Evolutionary conservation across 441 rosid genomes (phyloP).

Genomic region (Mallotus repandus): DNA sequence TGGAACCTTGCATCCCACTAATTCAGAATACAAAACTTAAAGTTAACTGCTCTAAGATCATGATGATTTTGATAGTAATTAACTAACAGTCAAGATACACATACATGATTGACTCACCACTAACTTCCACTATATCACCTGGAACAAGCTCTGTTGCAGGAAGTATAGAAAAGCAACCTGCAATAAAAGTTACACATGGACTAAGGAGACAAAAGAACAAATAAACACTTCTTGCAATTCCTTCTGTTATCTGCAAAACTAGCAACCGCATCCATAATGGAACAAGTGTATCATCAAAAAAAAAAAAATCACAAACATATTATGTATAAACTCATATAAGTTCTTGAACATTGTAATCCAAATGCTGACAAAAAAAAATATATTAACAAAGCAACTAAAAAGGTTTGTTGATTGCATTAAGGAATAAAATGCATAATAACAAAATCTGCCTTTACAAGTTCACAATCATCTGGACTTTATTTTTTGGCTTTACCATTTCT

Average conservation of each 20-base stretch:
- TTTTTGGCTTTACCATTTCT: conserved; percentile 69
- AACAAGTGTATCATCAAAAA: neutral
- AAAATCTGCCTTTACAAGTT: neutral
- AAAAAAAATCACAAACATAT: neutral
- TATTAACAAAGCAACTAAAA: neutral
- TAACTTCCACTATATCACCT: conserved; percentile 95
- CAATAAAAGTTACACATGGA: conserved; percentile 23
- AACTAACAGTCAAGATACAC: conserved; percentile 15
- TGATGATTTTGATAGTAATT: neutral
- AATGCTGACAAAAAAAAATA: neutral
- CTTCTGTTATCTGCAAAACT: neutral
- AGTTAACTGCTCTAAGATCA: conserved; percentile 26
- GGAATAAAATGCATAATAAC: conserved; percentile 1
- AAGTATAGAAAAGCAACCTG: conserved; percentile 97
- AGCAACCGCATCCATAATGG: neutral
- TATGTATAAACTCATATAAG: neutral
- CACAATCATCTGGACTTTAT: neutral
- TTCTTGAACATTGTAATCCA: neutral
- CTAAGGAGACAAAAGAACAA: conserved; percentile 5
- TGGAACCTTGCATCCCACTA: conserved; percentile 98
- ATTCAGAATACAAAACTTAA: conserved; percentile 29
- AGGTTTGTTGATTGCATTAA: neutral
- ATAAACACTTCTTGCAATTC: neutral
- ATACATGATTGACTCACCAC: conserved; percentile 50
- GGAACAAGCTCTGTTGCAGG: conserved; percentile 96